These are phyloP conservation scores for Agrocybe praecox DNA, from an alignment of 768 basidiomycete species.

Conservation along the genomic window DNA sequence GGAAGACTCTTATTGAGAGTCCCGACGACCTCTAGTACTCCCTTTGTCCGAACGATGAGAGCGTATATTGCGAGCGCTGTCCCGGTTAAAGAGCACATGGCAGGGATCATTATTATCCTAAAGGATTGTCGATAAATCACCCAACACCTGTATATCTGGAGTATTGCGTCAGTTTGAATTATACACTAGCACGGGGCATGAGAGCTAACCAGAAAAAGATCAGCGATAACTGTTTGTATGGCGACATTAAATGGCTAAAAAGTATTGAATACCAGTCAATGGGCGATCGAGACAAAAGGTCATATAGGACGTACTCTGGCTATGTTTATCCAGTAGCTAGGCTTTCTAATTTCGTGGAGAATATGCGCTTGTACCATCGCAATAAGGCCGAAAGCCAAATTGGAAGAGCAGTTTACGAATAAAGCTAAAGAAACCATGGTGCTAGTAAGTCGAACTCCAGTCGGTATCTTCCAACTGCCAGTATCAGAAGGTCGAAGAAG, in stretches of 20 bases:
- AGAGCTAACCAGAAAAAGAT: background rate
- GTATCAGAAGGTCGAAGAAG: background rate
- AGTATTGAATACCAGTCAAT: no score
- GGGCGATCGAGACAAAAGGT: no score
- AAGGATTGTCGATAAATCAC: background rate
- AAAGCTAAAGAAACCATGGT: background rate
- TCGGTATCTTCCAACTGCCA: background rate
- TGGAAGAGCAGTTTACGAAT: background rate
- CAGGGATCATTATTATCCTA: background rate
- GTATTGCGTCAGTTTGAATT: background rate
- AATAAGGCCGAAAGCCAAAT: background rate
- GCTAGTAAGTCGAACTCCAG: background rate
- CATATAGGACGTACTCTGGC: background rate
- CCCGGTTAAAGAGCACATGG: background rate
- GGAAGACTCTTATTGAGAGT: background rate
- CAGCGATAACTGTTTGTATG: background rate
- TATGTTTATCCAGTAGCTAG: background rate
- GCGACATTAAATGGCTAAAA: background rate
- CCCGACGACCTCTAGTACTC: background rate
- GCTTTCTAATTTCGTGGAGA: background rate
- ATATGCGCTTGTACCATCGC: background rate
- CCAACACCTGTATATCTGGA: background rate
- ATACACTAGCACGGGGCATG: no score
- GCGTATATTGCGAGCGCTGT: background rate
- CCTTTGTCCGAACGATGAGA: background rate